Evolutionary conservation across 805 yeast genomes (phyloP).

Genomic region (Candida orba): DNA sequence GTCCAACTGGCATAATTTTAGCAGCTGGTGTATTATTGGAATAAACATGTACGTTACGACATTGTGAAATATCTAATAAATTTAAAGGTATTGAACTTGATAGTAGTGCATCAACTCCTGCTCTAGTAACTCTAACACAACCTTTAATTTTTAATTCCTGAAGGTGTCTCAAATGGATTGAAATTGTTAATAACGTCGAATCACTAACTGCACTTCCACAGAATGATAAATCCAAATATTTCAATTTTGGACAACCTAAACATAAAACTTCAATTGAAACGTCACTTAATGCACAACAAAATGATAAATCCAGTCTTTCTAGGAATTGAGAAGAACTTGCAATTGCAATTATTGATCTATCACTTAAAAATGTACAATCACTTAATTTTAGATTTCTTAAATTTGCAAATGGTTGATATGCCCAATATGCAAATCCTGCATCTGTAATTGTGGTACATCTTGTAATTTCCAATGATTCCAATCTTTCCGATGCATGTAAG

Average conservation of each 20-base stretch:
- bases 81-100: slow-evolving; percentile 47
- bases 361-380: slow-evolving; percentile 71
- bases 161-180: slow-evolving; percentile 44
- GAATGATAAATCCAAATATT: slow-evolving; percentile 52
- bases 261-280: slow-evolving; percentile 59
- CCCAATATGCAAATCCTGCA: slow-evolving; percentile 63
- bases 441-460: slow-evolving; percentile 77
- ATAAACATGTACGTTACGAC: slow-evolving; percentile 59
- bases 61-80: slow-evolving; percentile 58
- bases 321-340: slow-evolving; percentile 56
- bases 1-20: slow-evolving; percentile 36
- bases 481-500: slow-evolving; percentile 44
- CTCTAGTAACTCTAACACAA: slow-evolving; percentile 69
- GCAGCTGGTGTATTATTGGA: slow-evolving; percentile 57
- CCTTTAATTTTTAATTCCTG: slow-evolving; percentile 51
- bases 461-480: slow-evolving; percentile 54
- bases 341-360: slow-evolving; percentile 52
- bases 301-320: slow-evolving; percentile 52
- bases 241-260: slow-evolving; percentile 53
- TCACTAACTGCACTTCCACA: slow-evolving; percentile 81
- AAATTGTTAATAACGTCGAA: slow-evolving; percentile 52
- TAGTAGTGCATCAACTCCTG: slow-evolving; percentile 64
- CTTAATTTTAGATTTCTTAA: slow-evolving; percentile 47
- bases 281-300: slow-evolving; percentile 72
- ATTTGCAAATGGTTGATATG: slow-evolving; percentile 45